Base-by-base conservation (phyloP, 768 basidiomycete genomes). In the Fistulinella prunicolor region DNA sequence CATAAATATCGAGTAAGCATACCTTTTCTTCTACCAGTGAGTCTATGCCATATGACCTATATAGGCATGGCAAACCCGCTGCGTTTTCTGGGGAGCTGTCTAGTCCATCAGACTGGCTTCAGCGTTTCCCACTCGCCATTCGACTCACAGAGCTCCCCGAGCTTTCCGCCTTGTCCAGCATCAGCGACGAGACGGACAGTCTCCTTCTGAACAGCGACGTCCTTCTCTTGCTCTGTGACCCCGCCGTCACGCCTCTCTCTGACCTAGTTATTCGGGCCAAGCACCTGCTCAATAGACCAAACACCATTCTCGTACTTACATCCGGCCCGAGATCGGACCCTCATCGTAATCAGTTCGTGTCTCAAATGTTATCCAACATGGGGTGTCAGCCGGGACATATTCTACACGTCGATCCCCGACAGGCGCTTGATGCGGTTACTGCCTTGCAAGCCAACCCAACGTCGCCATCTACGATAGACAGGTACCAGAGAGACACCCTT, bases 171-270 rank as follows among this genome's bases (percentile, higher is more conserved):
- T 41, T 55, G 48, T 35, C 56, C 32, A 42, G 29, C 43, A 30
- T 47, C 43, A 43, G 51, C 39, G 51, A 56, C 34, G 57, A 56
- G 29, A 39, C 50, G 17, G 54, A 56, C n/a, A 51, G 9, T 38
- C 53, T 56, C 45, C 53, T 58, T 29, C 49, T 66, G 50, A 65
- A 67, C 51, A 81, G 82, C 8, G 85, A 89, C 56, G 69, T 86
- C 30, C 74, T 83, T n/a, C 64, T 90, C 51, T 54, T 89, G 16
- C 70, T 86, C 14, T 77, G 70, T 59, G 85, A 87, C 50, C 83
- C 86, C 6, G 48, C 82, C 32, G 74, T 77, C 19, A 78, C 74
- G 1, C 69, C 78, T 8, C 62, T 83, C 19, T 55, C 73, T 1
- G 59, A 70, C 19, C 60, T 83, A 16, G 42, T 53, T 14, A 7